These are phyloP conservation scores for Vaucheria bursata DNA, from an alignment of 352 stramenopile species.

Conservation along the genomic window DNA sequence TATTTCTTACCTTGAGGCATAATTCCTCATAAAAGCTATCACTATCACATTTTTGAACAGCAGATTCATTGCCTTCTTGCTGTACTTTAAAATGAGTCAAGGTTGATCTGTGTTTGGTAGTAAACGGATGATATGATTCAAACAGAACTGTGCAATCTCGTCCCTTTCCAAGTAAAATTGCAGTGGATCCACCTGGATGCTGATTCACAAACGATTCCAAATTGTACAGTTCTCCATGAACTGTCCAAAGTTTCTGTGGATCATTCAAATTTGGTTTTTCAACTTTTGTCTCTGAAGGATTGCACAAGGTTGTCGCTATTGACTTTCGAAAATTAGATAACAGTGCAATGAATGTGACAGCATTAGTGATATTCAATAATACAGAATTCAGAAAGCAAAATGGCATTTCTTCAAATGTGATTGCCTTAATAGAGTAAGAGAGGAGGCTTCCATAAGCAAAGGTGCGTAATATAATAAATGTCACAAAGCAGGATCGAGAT, in stretches of 20 bases:
- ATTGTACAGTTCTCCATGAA: constrained; percentile 26
- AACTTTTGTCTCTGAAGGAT: background rate
- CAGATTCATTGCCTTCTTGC: background rate
- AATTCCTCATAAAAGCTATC: background rate
- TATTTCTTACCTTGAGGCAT: no score
- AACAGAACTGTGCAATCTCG: constrained; percentile 60
- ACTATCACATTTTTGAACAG: background rate
- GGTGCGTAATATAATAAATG: no score
- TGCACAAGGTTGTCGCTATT: background rate
- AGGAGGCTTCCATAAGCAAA: no score
- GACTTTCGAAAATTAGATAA: background rate
- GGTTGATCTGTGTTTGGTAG: constrained; percentile 41
- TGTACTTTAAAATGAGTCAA: constrained; percentile 52
- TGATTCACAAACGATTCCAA: constrained; percentile 3
- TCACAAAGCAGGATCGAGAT: no score
- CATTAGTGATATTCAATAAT: background rate
- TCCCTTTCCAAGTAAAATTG: constrained; percentile 49
- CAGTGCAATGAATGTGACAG: constrained; percentile 8
- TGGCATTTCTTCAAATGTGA: no score
- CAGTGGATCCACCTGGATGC: constrained; percentile 51
- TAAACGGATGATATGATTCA: constrained; percentile 61
- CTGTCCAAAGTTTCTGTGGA: constrained; percentile 17
- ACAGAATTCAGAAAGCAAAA: constrained; percentile 8
- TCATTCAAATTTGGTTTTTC: no score
- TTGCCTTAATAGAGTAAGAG: no score